Base-by-base conservation (phyloP, 2,329 filamentous ascomycete genomes). In the Fusarium napiforme region DNA sequence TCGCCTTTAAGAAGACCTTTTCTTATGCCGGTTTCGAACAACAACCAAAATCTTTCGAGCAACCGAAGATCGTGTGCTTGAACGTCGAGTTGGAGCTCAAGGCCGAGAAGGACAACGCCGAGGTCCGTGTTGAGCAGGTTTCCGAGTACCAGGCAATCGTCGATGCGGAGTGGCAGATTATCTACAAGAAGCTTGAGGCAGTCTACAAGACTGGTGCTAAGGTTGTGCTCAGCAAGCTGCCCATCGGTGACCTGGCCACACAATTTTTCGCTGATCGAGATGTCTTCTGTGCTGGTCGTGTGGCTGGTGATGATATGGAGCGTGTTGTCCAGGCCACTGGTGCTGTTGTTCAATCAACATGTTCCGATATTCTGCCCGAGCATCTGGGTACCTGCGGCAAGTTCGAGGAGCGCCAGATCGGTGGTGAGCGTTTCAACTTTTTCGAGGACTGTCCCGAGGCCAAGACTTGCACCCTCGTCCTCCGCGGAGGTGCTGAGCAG, bases 1-100 rank as follows among this genome's bases (percentile, higher is more conserved):
- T 99, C 71, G 96, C 96, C 40, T 99, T 99, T 89, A 98, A 98
- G 88, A 99, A 99, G 90, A 99, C 96, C 9, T 99, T 99, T 84
- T 95, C 96, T 58, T 99, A 99, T 82, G 96, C 96, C 78, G 96
- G 96, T 81, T 99, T 99, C 85, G 96, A 99, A 86, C 96, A 99
- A 86, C 96, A 99, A 86, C 96, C 96, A 75, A 99, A 99, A 85
- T 92, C 90, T 12, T 98, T 99, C 87, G 91, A 89, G 81, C 90
- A 97, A 84, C 96, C 96, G 70, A 97, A 97, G 88, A 97, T 99
- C 77, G 93, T 98, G 70, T 98, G 96, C 84, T 86, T 99, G 78
- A 99, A 98, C 82, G 96, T 99, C 77, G 96, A 99, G 85, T 89
- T 99, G 71, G 96, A 99, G 86, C 88, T 99, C 78, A 99, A 99